Percentiles rank a stretch among this genome's conserved stretches.
Conservation (phyloP, 2,329 filamentous ascomycete genomes). For the Pyrenochaeta sp. region DNA sequence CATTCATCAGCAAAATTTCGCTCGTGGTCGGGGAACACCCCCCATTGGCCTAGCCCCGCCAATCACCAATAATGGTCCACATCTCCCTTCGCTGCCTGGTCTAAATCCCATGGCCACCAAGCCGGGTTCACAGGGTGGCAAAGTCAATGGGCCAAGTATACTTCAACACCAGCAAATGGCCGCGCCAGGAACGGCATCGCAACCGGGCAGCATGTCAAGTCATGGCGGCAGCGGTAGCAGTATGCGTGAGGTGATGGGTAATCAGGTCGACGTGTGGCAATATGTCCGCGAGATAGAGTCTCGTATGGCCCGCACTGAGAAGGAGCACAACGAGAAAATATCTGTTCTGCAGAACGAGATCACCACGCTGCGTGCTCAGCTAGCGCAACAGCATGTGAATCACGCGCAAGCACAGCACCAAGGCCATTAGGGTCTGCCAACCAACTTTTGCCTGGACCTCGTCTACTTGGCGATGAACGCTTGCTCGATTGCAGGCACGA, state of each 20-base stretch:
- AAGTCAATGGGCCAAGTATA: slow-evolving; percentile 49
- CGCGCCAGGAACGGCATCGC: slow-evolving; percentile 53
- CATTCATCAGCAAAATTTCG: slow-evolving; percentile 70
- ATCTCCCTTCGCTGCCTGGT: slow-evolving; percentile 54
- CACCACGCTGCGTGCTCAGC: slow-evolving; percentile 46
- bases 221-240: slow-evolving; percentile 68
- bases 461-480: neutral
- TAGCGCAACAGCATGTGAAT: slow-evolving; percentile 47
- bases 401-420: slow-evolving; percentile 28
- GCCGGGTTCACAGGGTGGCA: slow-evolving; percentile 42
- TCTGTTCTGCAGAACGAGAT: slow-evolving; percentile 56
- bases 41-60: slow-evolving; percentile 56
- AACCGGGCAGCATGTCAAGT: slow-evolving; percentile 60
- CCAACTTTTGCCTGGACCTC: neutral
- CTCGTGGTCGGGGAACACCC: slow-evolving; percentile 64
- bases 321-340: slow-evolving; percentile 58
- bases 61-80: slow-evolving; percentile 52
- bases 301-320: slow-evolving; percentile 55
- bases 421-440: slow-evolving; percentile 9
- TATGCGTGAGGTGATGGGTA: slow-evolving; percentile 73
- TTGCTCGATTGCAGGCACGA: neutral
- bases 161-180: slow-evolving; percentile 51
- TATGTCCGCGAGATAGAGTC: slow-evolving; percentile 76
- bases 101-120: slow-evolving; percentile 47
- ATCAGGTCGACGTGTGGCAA: slow-evolving; percentile 67